These are phyloP conservation scores for Tephrocybe rancida DNA, from an alignment of 768 basidiomycete genomes.

Conservation along the genomic window DNA sequence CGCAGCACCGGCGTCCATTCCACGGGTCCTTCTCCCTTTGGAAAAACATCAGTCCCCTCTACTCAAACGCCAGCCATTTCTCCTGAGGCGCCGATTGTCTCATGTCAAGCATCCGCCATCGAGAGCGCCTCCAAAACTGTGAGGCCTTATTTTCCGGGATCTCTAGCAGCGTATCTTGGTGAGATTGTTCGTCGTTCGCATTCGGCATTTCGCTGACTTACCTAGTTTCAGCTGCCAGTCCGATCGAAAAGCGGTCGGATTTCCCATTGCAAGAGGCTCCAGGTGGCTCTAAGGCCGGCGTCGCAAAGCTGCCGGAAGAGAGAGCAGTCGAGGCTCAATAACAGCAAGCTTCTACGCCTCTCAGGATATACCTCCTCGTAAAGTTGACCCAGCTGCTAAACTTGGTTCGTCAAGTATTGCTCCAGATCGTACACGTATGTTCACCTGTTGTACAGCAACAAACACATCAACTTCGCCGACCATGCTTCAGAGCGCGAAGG, in stretches of 20 bases:
- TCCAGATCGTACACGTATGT: neutral
- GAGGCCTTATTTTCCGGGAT: conserved; percentile 14
- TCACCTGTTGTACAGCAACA: too few relatives aligned
- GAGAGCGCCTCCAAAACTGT: conserved; percentile 8
- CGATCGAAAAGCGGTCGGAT: neutral
- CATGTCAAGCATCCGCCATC: too few relatives aligned
- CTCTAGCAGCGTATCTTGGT: conserved; percentile 8
- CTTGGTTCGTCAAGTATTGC: neutral
- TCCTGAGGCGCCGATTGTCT: too few relatives aligned
- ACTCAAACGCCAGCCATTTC: too few relatives aligned
- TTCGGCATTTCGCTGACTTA: neutral
- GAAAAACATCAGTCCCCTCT: too few relatives aligned
- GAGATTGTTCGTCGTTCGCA: neutral
- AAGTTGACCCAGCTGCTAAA: neutral
- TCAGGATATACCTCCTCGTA: neutral
- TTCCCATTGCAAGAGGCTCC: conserved; percentile 6
- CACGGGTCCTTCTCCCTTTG: too few relatives aligned
- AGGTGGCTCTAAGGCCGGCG: conserved; percentile 34
- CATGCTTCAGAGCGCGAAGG: conserved; percentile 7
- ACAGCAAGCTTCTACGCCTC: neutral
- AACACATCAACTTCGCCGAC: neutral
- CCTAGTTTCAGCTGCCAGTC: neutral
- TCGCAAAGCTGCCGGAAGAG: conserved; percentile 52
- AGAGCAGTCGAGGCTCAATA: conserved; percentile 19
- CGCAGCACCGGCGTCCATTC: too few relatives aligned